These are phyloP conservation scores for Penicillium alfredii DNA, from an alignment of 495 filamentous ascomycete species.

Conservation along the genomic window DNA sequence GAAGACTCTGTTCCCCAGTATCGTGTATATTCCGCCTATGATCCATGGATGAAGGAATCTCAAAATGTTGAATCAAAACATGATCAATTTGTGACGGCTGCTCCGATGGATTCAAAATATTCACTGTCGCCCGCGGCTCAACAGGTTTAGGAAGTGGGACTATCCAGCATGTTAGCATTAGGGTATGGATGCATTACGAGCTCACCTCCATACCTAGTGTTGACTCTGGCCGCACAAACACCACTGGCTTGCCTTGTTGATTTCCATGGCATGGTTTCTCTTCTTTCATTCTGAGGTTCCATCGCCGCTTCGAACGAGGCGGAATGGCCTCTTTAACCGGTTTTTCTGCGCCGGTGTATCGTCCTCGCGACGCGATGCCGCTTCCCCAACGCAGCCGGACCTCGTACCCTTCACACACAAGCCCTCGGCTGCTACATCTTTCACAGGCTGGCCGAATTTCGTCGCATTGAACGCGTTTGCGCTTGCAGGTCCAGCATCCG, in stretches of 20 bases:
- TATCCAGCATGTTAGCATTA: too few species aligned
- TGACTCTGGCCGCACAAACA: conserved; percentile 6
- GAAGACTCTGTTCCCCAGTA: too few species aligned
- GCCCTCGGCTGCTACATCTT: conserved; percentile 15
- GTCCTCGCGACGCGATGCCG: conserved; percentile 25
- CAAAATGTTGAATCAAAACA: too few species aligned
- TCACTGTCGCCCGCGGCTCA: too few species aligned
- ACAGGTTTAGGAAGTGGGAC: too few species aligned
- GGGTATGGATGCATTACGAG: background rate
- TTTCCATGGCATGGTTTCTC: conserved; percentile 6
- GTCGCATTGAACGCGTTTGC: conserved; percentile 25
- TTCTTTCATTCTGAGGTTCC: conserved; percentile 19
- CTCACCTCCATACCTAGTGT: conserved; percentile 8
- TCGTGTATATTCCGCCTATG: too few species aligned
- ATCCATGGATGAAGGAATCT: too few species aligned
- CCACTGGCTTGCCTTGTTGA: conserved; percentile 11
- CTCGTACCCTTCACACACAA: conserved; percentile 25
- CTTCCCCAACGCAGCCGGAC: conserved; percentile 27
- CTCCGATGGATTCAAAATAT: too few species aligned
- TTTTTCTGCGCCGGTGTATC: conserved; percentile 23
- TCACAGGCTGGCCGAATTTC: conserved; percentile 18
- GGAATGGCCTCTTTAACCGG: conserved; percentile 23
- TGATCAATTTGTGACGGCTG: too few species aligned
- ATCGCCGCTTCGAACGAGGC: conserved; percentile 20
- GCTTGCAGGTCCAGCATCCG: conserved; percentile 31